Percentiles rank a stretch among this genome's conserved stretches.
These are phyloP conservation scores for Styphnolobium japonicum DNA, from an alignment of 306 rosid genomes.

Conservation along the genomic window DNA sequence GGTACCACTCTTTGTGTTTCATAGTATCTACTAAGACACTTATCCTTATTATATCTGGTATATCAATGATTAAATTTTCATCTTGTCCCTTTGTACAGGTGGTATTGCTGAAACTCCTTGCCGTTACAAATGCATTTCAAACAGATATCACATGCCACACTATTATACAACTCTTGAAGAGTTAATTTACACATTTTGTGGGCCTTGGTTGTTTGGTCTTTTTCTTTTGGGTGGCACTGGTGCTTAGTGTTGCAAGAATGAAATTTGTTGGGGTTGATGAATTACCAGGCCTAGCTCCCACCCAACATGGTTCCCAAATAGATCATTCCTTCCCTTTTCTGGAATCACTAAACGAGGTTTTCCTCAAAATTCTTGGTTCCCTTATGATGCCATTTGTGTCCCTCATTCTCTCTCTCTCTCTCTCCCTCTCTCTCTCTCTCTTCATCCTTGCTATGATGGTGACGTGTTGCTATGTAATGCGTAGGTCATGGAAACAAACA, in stretches of 20 bases:
- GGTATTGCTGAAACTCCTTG: constrained; percentile 85
- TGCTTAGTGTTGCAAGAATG: constrained; percentile 94
- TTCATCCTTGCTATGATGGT: background rate
- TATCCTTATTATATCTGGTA: background rate
- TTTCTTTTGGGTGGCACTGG: constrained; percentile 89
- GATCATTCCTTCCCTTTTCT: constrained; percentile 97
- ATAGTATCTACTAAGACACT: background rate
- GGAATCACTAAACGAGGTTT: constrained; percentile 95
- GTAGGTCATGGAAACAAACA: constrained; percentile 94
- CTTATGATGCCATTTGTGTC: background rate
- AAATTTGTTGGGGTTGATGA: constrained; percentile 96
- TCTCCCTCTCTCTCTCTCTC: background rate
- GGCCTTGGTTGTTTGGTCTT: constrained; percentile 95
- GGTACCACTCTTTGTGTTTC: background rate
- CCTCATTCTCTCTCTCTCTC: background rate
- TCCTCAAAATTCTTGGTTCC: constrained; percentile 12
- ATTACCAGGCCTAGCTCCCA: constrained; percentile 85
- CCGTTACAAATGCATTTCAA: constrained; percentile 89
- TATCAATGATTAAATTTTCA: constrained; percentile 1
- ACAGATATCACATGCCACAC: constrained; percentile 94
- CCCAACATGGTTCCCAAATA: constrained; percentile 96
- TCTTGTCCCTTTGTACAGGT: constrained; percentile 48
- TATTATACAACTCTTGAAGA: constrained; percentile 97
- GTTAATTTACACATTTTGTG: constrained; percentile 92
- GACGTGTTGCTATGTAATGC: constrained; percentile 19